Evolutionary conservation across 1,139 yeast species (phyloP), one percentile per base, ranked within the genome.

Genomic region (Saccharomycopsis hybrid): DNA sequence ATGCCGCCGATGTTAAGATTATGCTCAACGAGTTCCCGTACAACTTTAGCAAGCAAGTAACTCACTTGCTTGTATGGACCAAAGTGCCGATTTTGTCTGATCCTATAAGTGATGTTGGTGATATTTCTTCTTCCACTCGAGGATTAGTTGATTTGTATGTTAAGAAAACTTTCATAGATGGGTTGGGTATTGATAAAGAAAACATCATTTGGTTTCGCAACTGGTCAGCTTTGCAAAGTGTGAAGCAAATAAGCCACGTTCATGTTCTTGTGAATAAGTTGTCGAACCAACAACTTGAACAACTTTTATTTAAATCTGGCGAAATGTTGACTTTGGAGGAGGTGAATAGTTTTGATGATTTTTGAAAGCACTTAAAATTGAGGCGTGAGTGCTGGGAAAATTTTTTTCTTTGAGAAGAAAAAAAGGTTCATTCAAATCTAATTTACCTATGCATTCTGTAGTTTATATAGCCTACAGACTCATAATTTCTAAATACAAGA

Each of bases 161-260:
- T 3, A 70, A 36, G 61, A 62, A 42, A 28, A 43, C 47, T 18
- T 43, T 48, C 18, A 40, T 41, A 7, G 27, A 54, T 4, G 5
- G 13, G 2, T 60, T 73, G 38, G 71, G 71, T 0, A 58, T 77
- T 24, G 56, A 61, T 1, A 54, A 65, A 51, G 68, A 69, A 4
- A 63, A 74, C 48, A 59, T 80, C 9, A 59, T 71, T 2, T 80
- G 86, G 86, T 80, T 80, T 63, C 73, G 80, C 57, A 80, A 80
- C 59, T 80, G 82, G 78, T 73, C 77, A 4, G 69, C 74, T 5
- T 63, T 80, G 42, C 86, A 80, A 59, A 77, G 84, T 58, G 80
- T 80, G 5, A 70, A 70, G 54, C 69, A 74, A 33, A 67, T 80
- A 36, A 78, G 84, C 43, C 86, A 80, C 60, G 65, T 80, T 25